Percentiles rank a stretch among this genome's conserved stretches.
Evolutionary conservation across 106 monocot species (phyloP).

Genomic region (Platanthera zijinensis): DNA sequence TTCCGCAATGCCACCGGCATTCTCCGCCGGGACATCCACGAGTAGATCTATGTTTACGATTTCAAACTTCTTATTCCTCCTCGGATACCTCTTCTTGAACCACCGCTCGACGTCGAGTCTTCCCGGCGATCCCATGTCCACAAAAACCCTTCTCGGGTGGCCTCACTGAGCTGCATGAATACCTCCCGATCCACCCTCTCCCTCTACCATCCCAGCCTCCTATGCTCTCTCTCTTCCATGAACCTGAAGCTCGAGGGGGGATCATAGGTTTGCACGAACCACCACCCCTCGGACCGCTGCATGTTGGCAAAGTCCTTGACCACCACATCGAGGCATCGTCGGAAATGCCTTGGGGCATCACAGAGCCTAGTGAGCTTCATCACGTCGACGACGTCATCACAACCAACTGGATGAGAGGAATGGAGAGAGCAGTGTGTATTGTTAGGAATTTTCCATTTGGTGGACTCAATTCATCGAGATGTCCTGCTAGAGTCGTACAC

Average conservation of each 20-base stretch:
- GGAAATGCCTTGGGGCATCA: conserved; percentile 56
- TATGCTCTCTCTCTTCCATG: conserved; percentile 46
- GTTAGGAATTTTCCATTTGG: too few species aligned
- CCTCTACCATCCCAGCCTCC: conserved; percentile 43
- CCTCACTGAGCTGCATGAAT: conserved; percentile 47
- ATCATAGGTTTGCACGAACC: conserved; percentile 48
- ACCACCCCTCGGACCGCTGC: conserved; percentile 59
- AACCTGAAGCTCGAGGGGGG: conserved; percentile 63
- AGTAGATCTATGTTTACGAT: conserved; percentile 24
- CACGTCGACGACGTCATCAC: conserved; percentile 31
- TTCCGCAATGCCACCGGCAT: conserved; percentile 7
- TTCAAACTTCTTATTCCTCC: conserved; percentile 18
- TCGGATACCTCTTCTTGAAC: conserved; percentile 34
- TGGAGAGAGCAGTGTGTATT: too few species aligned
- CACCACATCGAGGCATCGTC: conserved; percentile 44
- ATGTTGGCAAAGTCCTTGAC: conserved; percentile 39
- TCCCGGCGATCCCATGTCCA: conserved; percentile 19
- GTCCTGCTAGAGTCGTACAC: too few species aligned
- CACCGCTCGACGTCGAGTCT: not conserved
- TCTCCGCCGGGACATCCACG: not conserved
- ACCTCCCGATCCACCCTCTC: conserved; percentile 37
- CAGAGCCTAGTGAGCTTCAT: conserved; percentile 42
- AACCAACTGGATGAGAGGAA: too few species aligned
- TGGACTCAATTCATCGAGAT: too few species aligned
- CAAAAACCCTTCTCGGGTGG: conserved; percentile 31